Percentiles rank a stretch among this genome's conserved stretches.
Evolutionary conservation across 495 filamentous ascomycete species (phyloP).

Genomic region (Copromyces sp.): DNA sequence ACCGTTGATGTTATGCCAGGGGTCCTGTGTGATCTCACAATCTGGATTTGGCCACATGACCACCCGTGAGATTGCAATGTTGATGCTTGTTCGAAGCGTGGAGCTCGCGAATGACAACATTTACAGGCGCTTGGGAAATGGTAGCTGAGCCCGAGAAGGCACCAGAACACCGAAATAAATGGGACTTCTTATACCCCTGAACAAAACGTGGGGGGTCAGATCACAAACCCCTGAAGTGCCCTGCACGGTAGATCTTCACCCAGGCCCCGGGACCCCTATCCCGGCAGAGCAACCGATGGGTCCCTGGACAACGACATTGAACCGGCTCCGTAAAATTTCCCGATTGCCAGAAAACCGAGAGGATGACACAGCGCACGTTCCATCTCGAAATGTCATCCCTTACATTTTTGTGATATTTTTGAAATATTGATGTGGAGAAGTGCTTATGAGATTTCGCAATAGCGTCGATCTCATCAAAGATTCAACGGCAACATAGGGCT

Average conservation of each 20-base stretch:
- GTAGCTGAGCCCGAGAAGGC: background rate
- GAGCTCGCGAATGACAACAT: background rate
- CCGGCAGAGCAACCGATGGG: background rate
- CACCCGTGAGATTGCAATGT: background rate
- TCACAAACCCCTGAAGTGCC: background rate
- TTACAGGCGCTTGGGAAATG: background rate
- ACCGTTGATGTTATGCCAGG: background rate
- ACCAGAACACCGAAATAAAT: background rate
- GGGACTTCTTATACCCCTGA: background rate
- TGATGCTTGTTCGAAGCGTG: background rate
- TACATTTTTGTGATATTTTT: background rate
- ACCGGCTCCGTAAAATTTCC: background rate
- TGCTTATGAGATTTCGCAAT: background rate
- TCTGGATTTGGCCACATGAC: background rate
- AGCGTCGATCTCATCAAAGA: background rate
- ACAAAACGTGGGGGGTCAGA: background rate
- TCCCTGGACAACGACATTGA: background rate
- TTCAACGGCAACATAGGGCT: background rate
- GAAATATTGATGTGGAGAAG: background rate
- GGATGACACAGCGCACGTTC: background rate
- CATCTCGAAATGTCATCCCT: background rate
- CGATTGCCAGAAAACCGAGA: background rate
- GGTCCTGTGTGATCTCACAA: background rate
- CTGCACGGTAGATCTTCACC: background rate
- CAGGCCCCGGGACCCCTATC: background rate